phyloP scores from a whole-genome alignment of 148 eudicot species.

The Mesembryanthemum crystallinum region DNA sequence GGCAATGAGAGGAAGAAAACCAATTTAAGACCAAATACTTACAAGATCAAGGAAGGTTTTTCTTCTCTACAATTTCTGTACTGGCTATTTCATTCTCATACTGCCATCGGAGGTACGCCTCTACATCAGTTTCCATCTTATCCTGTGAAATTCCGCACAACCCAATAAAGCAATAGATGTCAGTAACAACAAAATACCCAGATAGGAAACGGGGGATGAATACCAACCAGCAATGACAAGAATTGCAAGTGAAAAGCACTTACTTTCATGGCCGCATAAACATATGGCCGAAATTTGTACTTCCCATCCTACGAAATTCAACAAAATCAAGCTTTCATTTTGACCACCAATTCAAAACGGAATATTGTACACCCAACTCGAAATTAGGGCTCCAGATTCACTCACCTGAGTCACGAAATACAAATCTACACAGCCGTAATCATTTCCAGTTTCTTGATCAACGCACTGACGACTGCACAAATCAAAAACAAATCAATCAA shows the following conservation, averaged over 20 bases:
- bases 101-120: no score
- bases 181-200: slow-evolving; percentile 13
- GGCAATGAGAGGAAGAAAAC: no score
- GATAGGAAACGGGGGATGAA: not conserved
- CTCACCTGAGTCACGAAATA: slow-evolving; percentile 94
- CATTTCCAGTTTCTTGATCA: slow-evolving; percentile 74
- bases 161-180: not conserved
- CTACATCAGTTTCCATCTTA: no score
- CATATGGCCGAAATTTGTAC: slow-evolving; percentile 91
- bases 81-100: no score
- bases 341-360: not conserved
- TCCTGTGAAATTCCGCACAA: no score
- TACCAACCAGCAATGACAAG: not conserved
- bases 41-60: no score
- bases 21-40: no score
- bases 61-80: no score
- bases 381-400: slow-evolving; percentile 18
- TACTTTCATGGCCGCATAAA: slow-evolving; percentile 92
- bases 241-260: slow-evolving; percentile 7
- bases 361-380: slow-evolving; percentile 4
- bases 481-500: slow-evolving; percentile 6
- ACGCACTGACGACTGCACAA: slow-evolving; percentile 71
- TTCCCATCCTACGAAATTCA: slow-evolving; percentile 76
- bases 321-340: not conserved
- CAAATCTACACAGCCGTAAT: no score